Conservation (phyloP, 805 yeast genomes). For the Vanderwaltozyma yarrowii region DNA sequence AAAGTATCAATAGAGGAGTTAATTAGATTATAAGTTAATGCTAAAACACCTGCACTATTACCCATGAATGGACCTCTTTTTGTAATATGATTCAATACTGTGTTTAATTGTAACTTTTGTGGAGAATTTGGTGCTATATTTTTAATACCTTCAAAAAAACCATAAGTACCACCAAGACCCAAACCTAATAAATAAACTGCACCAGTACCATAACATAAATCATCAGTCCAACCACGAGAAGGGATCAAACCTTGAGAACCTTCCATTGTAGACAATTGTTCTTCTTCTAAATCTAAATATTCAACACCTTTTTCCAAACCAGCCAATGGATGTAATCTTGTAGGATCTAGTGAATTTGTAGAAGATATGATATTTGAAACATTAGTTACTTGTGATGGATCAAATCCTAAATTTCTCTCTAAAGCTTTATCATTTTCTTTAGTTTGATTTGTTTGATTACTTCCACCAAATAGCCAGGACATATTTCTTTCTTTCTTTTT, state of each 20-base stretch:
- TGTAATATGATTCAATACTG: constrained; percentile 83
- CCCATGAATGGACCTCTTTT: constrained; percentile 95
- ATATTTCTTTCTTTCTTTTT: neutral
- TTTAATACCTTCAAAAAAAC: constrained; percentile 76
- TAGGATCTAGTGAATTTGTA: constrained; percentile 52
- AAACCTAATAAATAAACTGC: constrained; percentile 80
- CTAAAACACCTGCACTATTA: constrained; percentile 89
- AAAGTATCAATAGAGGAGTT: constrained; percentile 68
- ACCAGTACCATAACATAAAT: constrained; percentile 96
- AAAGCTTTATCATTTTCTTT: neutral
- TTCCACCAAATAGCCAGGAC: constrained; percentile 6
- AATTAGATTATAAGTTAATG: constrained; percentile 76
- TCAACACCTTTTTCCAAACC: constrained; percentile 86
- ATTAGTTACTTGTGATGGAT: constrained; percentile 31
- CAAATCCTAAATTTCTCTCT: constrained; percentile 1
- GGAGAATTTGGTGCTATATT: constrained; percentile 69
- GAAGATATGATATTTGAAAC: constrained; percentile 51
- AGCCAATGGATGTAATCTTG: constrained; percentile 81
- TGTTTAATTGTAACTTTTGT: constrained; percentile 75
- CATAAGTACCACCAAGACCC: constrained; percentile 83
- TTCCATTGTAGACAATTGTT: constrained; percentile 60
- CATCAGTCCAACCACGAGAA: constrained; percentile 96
- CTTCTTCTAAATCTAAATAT: constrained; percentile 82
- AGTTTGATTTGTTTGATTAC: neutral
- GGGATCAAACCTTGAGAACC: constrained; percentile 89